Evolutionary conservation across 305 asterid genomes (phyloP).

Genomic region (Fraxinus platypoda): DNA sequence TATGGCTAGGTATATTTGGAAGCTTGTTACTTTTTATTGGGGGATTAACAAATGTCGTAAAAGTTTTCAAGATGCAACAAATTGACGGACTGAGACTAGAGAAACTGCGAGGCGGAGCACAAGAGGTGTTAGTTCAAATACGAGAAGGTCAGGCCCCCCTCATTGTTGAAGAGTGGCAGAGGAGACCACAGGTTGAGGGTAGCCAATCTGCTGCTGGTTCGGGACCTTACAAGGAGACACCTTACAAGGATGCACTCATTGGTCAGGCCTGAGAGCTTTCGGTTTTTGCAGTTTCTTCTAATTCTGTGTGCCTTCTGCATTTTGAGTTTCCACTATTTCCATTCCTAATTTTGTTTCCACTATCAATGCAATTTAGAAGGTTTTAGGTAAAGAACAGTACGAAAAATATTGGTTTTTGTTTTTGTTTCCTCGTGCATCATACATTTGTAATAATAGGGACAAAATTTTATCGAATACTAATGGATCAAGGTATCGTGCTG

Average conservation of each 20-base stretch:
- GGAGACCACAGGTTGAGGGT: constrained; percentile 29
- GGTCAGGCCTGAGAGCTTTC: constrained; percentile 39
- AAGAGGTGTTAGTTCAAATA: constrained; percentile 40
- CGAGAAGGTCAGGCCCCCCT: constrained; percentile 60
- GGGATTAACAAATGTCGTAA: constrained; percentile 61
- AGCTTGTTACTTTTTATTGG: constrained; percentile 60
- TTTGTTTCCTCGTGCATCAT: background rate
- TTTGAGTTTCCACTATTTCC: background rate
- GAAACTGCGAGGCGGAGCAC: constrained; percentile 81
- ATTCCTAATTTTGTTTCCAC: background rate
- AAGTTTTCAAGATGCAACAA: constrained; percentile 80
- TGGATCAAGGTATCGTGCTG: background rate
- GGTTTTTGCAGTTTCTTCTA: background rate
- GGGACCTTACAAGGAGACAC: constrained; percentile 29
- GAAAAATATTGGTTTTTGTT: background rate
- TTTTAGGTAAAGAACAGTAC: background rate
- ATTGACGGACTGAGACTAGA: constrained; percentile 49
- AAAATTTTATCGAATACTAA: background rate
- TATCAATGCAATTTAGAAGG: background rate
- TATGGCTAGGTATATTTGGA: constrained; percentile 60
- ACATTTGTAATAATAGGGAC: background rate
- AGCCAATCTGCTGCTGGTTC: constrained; percentile 7
- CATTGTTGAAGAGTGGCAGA: constrained; percentile 11
- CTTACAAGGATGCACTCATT: constrained; percentile 70
- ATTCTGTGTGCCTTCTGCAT: background rate